A percentile compares a stretch with the other conserved stretches of the same genome.
Conservation (phyloP, 2,329 filamentous ascomycete genomes). For the Diplocarpon mali region DNA sequence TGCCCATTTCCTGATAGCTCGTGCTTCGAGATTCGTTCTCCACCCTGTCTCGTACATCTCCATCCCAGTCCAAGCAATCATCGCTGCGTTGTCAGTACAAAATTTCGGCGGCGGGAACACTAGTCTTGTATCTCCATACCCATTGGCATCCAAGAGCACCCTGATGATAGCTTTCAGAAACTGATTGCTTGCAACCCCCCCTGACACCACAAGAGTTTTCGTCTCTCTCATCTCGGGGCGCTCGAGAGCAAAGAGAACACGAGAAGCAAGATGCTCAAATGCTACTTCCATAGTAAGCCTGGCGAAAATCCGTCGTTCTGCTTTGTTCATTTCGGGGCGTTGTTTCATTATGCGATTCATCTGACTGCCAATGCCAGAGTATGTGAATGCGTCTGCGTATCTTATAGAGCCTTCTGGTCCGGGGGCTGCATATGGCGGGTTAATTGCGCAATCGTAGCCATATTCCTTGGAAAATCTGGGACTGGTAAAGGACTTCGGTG, state of each 20-base stretch:
- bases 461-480: constrained; percentile 37
- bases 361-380: constrained; percentile 58
- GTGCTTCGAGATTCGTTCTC: constrained; percentile 47
- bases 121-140: constrained; percentile 49
- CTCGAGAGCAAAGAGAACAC: constrained; percentile 60
- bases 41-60: constrained; percentile 85
- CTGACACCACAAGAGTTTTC: constrained; percentile 66
- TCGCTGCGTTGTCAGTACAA: constrained; percentile 93
- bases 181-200: constrained; percentile 79
- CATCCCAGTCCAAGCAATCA: constrained; percentile 90
- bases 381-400: constrained; percentile 47
- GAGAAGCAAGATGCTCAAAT: constrained; percentile 77
- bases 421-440: constrained; percentile 49
- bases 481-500: constrained; percentile 35
- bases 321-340: constrained; percentile 35
- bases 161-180: constrained; percentile 61
- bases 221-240: constrained; percentile 26
- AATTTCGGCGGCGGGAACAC: constrained; percentile 64
- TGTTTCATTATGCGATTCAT: constrained; percentile 44
- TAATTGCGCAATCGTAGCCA: constrained; percentile 56
- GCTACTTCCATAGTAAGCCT: constrained; percentile 64
- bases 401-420: constrained; percentile 32
- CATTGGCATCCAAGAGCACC: constrained; percentile 50
- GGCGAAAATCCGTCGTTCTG: constrained; percentile 60
- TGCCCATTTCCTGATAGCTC: constrained; percentile 59